These are phyloP conservation scores for Pterocarpus macrocarpus DNA, from an alignment of 306 rosid species.

Conservation along the genomic window DNA sequence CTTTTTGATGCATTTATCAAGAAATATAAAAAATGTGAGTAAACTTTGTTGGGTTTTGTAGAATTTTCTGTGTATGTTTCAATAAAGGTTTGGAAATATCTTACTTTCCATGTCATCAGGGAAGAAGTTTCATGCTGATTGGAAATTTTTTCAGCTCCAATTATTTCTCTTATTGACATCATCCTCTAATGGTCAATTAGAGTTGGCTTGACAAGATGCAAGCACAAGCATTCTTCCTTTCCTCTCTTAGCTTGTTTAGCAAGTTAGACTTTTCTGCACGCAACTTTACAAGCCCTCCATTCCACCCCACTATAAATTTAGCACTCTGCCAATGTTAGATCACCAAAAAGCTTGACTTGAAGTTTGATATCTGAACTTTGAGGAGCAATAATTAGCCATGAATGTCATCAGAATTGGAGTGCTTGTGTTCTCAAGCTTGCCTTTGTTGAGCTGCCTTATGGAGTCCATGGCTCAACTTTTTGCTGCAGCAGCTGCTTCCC, in stretches of 20 bases:
- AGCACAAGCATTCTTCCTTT: constrained; percentile 28
- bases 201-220: constrained; percentile 15
- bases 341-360: constrained; percentile 4
- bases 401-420: constrained; percentile 37
- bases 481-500: constrained; percentile 39
- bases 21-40: too few relatives aligned
- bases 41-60: too few relatives aligned
- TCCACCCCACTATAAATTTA: constrained; percentile 41
- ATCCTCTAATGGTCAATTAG: background rate
- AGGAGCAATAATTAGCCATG: constrained; percentile 24
- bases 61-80: too few relatives aligned
- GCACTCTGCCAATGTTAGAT: background rate
- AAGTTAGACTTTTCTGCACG: constrained; percentile 36
- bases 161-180: background rate
- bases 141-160: background rate
- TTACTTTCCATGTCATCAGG: background rate
- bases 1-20: too few relatives aligned
- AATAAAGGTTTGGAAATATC: too few relatives aligned
- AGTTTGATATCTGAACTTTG: constrained; percentile 20
- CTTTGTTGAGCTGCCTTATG: constrained; percentile 39
- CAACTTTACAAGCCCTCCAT: background rate
- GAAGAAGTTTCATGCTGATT: constrained; percentile 31
- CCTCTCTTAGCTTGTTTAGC: background rate
- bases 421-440: background rate
- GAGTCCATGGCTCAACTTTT: constrained; percentile 44